Base-by-base conservation (phyloP, 108 stramenopile species). In the Cyclotella baltica region DNA sequence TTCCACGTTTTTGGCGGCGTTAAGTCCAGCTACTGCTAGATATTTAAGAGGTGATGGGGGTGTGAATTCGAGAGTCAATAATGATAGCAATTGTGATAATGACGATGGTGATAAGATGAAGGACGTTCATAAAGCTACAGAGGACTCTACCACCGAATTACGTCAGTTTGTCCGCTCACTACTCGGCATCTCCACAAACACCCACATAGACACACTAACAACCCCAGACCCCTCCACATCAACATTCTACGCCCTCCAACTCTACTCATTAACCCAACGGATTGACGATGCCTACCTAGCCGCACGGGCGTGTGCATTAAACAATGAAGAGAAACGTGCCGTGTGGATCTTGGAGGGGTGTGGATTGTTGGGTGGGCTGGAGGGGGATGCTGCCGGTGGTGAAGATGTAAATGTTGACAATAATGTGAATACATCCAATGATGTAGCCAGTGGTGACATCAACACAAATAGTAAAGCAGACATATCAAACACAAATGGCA, bases 261-360 rank as follows among this genome's bases (percentile, higher is more conserved):
- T 90, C 5, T 83, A 81, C 77, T 59, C 90, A 30, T 90, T 90
- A 71, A 88, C 72, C 19, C 65, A 66, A 63, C 43, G 67, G 5
- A 75, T 80, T 0, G 72, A 80, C 33, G 93, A 94, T 75, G 89
- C 89, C 33, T 86, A 87, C 61, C 65, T 94, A 0, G 89, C 88
- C 40, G 88, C 92, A 31, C 74, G 76, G 35, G 76, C 87, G 13
- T 47, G 90, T 59, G 56, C 70, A 18, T 47, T 75, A 25, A 88
- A 88, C 57, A 76, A 75, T 9, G 88, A 92, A 72, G 51, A 73
- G 27, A 83, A 76, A 52, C 84, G 91, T 31, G 68, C 80, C 20
- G 82, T 88, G 30, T 83, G 77, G 62, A 65, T 90, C 31, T 73
- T 90, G 50, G 91, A 90, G 67, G 66, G 66, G 67, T 72, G 72